A percentile compares a stretch with the other conserved stretches of the same genome.
These are phyloP conservation scores for Firmiana major DNA, from an alignment of 345 rosid species.

Conservation along the genomic window DNA sequence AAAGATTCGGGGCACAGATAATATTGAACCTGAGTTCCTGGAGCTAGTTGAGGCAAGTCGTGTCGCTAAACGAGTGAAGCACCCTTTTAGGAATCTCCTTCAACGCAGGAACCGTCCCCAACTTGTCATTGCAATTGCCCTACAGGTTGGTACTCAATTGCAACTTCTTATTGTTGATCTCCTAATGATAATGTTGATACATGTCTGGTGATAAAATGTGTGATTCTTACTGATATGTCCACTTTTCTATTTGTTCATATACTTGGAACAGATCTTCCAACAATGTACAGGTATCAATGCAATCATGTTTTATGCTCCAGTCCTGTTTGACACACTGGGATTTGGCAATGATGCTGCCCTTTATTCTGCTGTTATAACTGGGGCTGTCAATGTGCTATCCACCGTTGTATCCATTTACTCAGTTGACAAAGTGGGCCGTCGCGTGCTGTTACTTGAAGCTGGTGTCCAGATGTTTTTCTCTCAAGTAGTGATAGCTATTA, in stretches of 20 bases:
- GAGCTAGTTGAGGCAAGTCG: constrained; percentile 95
- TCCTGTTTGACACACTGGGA: constrained; percentile 73
- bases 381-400: constrained; percentile 86
- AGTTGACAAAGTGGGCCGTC: constrained; percentile 83
- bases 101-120: constrained; percentile 73
- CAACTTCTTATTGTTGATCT: neutral
- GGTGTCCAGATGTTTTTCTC: constrained; percentile 92
- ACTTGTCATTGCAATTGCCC: constrained; percentile 67
- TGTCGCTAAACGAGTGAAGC: constrained; percentile 76
- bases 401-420: constrained; percentile 79
- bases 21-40: constrained; percentile 72
- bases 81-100: constrained; percentile 83
- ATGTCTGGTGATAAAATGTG: neutral
- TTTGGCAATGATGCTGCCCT: constrained; percentile 78
- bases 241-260: neutral
- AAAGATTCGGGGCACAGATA: constrained; percentile 73
- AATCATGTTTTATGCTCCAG: constrained; percentile 96
- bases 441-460: constrained; percentile 75
- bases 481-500: constrained; percentile 61
- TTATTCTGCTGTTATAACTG: constrained; percentile 87
- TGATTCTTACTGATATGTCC: neutral
- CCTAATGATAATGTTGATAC: neutral
- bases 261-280: constrained; percentile 64
- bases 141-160: constrained; percentile 49
- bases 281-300: constrained; percentile 94